Evolutionary conservation across 1,284 basidiomycete species (phyloP).

Genomic region (Irpex sp.): DNA sequence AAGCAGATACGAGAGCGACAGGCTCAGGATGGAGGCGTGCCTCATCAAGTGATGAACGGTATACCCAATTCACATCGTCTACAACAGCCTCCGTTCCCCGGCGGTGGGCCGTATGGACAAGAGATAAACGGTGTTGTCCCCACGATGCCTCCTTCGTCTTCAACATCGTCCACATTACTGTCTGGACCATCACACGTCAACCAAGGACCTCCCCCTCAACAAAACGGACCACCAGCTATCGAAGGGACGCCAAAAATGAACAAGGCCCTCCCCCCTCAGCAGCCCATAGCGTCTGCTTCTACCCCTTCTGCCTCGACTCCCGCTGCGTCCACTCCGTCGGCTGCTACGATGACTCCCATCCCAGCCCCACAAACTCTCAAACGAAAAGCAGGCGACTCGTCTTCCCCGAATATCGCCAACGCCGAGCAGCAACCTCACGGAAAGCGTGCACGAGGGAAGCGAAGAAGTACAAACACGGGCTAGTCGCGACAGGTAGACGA

Average conservation of each 20-base stretch:
- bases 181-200: background rate
- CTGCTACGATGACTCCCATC: conserved; percentile 39
- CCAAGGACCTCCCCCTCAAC: conserved; percentile 20
- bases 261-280: conserved; percentile 41
- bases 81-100: background rate
- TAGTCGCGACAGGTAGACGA: background rate
- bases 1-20: conserved; percentile 38
- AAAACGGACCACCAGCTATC: conserved; percentile 45
- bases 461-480: conserved; percentile 16
- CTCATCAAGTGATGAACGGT: background rate
- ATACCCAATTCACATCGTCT: background rate
- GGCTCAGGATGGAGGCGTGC: background rate
- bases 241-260: conserved; percentile 52
- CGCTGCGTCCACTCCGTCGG: conserved; percentile 29
- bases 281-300: conserved; percentile 38
- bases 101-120: background rate
- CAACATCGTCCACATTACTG: conserved; percentile 2
- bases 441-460: conserved; percentile 51
- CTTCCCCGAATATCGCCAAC: conserved; percentile 47
- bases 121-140: background rate
- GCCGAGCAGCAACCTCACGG: conserved; percentile 32
- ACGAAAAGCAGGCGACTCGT: conserved; percentile 39
- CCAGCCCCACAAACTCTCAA: conserved; percentile 56
- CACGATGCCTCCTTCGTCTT: background rate
- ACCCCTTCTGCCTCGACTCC: conserved; percentile 29